Base-by-base conservation (phyloP, 2,329 filamentous ascomycete species). In the Westerdykella ornata region DNA sequence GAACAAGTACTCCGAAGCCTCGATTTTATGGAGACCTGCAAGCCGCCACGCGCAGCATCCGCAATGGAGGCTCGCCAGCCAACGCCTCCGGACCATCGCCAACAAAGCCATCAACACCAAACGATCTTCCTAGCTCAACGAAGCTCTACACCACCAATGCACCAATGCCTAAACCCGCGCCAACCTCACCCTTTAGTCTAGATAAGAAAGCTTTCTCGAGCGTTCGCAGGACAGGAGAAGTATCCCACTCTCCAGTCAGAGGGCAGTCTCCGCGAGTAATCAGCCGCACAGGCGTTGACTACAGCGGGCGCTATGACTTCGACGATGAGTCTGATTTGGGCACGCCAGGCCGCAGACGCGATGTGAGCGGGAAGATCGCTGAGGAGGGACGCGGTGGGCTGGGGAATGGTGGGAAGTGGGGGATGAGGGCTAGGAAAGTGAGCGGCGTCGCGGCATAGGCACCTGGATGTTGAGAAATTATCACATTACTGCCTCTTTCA, bases 281-380 rank as follows among this genome's bases (percentile, higher is more conserved):
- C 1, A 73, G 70, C 45, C 55, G 71, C 29, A 67, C 64, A 4
- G 72, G 72, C 3, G 67, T 71, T 3, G 72, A 75, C 38, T 67
- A 71, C 41, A 59, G 64, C 15, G 68, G 68, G 41, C 52, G 54
- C 48, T 60, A 60, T 20, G 49, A 55, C 31, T 57, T 54, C 43
- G 60, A 63, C 2, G 39, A 45, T 14, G 33, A 26, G 15, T 53
- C 57, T 39, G 52, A 63, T 52, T 44, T 66, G 36, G 63, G 59
- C 14, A 59, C 52, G 32, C 53, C 52, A 9, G 57, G 53, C 4
- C 44, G 57, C 35, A 46, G 60, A 44, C 39, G 56, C 38, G 80
- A 83, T 46, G 82, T 86, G 2, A 88, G 83, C 57, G 85, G 84
- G 1, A 86, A 84, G 69, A 65, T 81, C 41, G 83, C 75, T 0